Base-by-base conservation (phyloP, 2,329 filamentous ascomycete species). In the Aurifilum marmelostoma region DNA sequence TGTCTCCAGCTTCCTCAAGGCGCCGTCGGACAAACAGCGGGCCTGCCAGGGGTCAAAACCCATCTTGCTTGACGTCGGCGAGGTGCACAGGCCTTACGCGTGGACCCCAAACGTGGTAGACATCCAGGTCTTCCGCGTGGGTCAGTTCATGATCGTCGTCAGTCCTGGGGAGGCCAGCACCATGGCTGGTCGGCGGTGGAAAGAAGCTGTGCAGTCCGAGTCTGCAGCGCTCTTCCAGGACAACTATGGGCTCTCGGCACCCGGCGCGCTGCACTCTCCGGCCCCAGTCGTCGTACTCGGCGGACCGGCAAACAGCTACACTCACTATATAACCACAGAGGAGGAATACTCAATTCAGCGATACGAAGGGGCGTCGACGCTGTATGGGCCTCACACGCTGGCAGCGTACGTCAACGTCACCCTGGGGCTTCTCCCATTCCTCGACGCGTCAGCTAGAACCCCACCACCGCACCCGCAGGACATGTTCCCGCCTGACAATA, bases 101-200 rank as follows among this genome's bases (percentile, higher is more conserved):
- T 98, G 95, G 95, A 90, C 91, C 0, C 93, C 95, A 0, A 97
- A 97, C 74, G 89, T 97, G 61, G 94, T 97, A 60, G 93, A 97
- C 76, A 86, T 97, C 12, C 95, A 97, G 77, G 84, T 91, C 39
- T 84, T 97, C 18, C 91, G 95, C 16, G 91, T 95, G 0, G 95
- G 95, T 0, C 92, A 96, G 75, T 81, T 97, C 8, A 83, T 97
- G 68, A 91, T 97, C 71, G 89, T 97, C 71, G 88, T 97, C 37
- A 91, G 91, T 41, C 91, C 94, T 0, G 93, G 93, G 39, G 95
- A 97, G 79, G 93, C 92, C 0, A 96, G 92, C 0, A 97, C 94
- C 5, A 98, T 97, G 95, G 88, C 92, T 1, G 94, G 94, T 0
- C 87, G 94, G 29, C 88, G 95, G 34, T 97, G 95, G 94, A 92